Evolutionary conservation across 306 rosid species (phyloP), one percentile per base, ranked within the genome.

Genomic region (Cicer yamashitae): DNA sequence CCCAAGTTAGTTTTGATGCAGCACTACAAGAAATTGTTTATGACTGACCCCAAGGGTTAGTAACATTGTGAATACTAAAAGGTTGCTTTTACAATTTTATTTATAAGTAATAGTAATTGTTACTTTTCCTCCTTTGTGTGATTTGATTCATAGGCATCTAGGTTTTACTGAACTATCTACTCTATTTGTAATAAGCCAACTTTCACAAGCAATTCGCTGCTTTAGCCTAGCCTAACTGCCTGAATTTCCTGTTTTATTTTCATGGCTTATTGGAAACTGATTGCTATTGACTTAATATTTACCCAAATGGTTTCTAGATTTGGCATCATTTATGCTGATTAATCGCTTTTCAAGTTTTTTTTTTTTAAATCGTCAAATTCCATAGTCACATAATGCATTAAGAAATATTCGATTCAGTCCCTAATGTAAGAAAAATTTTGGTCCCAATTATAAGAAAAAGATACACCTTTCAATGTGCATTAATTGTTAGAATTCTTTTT

Each of bases 1-100:
- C 41, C 48, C 56, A 10, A 70, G 57, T 50, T 78, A 51, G 39
- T 61, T 39, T 38, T 37, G 65, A 70, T 39, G 71, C 51, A 47
- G 56, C 65, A 50, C 38, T 18, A 17, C 8, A 47, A 77, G 81
- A 48, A 62, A 8, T 62, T 61, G 8, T 22, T 71, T 18, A 70
- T 52, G 57, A 51, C 6, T 62, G 25, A 52, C 64, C 48, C 65
- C 11, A 22, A 22, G 22, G 14, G 30, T 61, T 14, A 53, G 25
- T 9, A 12, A 62, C 45, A 9, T 39, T 47, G 30, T 77, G 48
- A 70, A 70, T 61, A n/a, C 51, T 3, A 60, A 60, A 57, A n/a
- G n/a, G 56, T 50, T 50, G 13, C 18, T n/a, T 4, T 50, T 50
- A 50, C 54, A 50, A 50, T n/a, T 50, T 50, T 50, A 13, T 50